phyloP scores from a whole-genome alignment of 441 rosid genomes.

The Dalechampia spathulata region DNA sequence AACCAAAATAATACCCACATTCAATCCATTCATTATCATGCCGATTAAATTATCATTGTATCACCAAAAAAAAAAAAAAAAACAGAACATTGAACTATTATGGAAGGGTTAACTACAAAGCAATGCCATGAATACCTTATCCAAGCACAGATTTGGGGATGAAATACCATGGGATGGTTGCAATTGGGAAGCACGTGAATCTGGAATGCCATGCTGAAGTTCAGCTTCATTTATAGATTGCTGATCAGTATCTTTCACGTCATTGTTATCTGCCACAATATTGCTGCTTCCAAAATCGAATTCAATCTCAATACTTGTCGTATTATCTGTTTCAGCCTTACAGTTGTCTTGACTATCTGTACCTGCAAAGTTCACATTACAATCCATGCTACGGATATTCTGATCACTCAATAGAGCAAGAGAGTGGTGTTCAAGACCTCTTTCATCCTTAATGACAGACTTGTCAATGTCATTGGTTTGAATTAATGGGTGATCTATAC shows the following conservation, averaged over 20 bases:
- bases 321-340: slow-evolving; percentile 13
- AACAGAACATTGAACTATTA: neutral
- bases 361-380: slow-evolving; percentile 12
- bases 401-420: slow-evolving; percentile 4
- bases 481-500: slow-evolving; percentile 18
- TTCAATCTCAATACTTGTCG: slow-evolving; percentile 21
- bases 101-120: neutral
- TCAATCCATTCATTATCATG: no score
- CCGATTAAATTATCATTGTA: no score
- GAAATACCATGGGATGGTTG: slow-evolving; percentile 18
- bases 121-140: slow-evolving; percentile 26
- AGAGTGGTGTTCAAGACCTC: slow-evolving; percentile 17
- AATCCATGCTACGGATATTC: slow-evolving; percentile 15
- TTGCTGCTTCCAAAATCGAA: slow-evolving; percentile 17
- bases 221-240: slow-evolving; percentile 19
- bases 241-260: neutral
- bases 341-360: slow-evolving; percentile 6
- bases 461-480: slow-evolving; percentile 19
- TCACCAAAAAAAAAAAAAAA: no score
- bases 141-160: slow-evolving; percentile 11
- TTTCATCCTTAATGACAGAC: slow-evolving; percentile 23
- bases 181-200: slow-evolving; percentile 16
- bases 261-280: slow-evolving; percentile 10
- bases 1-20: no score
- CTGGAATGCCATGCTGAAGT: slow-evolving; percentile 19